Conservation (phyloP, 176 grass and related monocot species). For the Hyparrhenia diplandra region DNA sequence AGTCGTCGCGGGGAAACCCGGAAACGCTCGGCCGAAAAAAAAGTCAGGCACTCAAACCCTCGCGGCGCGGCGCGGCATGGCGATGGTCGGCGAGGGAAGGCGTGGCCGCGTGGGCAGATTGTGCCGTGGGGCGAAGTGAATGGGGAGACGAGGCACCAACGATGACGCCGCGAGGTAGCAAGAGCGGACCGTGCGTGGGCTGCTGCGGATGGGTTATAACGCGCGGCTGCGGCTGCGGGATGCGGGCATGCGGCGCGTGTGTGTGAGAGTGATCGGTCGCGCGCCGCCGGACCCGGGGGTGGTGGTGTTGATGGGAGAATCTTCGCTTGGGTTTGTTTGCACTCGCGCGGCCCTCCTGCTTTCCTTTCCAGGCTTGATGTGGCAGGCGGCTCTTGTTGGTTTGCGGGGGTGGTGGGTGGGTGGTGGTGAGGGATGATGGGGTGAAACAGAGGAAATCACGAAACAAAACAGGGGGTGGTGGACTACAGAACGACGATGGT, state of each 20-base stretch:
- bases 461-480: neutral
- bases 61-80: neutral
- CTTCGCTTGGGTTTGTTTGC: conserved; percentile 45
- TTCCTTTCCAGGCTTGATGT: conserved; percentile 27
- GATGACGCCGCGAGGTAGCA: neutral
- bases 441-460: neutral
- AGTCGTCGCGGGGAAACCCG: no score
- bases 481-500: neutral
- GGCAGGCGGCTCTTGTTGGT: conserved; percentile 5
- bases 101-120: neutral
- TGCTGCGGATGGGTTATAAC: neutral
- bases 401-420: neutral
- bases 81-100: neutral
- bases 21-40: neutral
- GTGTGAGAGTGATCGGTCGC: neutral
- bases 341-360: neutral
- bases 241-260: neutral
- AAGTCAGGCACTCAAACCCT: neutral
- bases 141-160: no score
- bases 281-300: neutral
- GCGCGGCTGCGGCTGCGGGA: neutral
- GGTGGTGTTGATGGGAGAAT: conserved; percentile 5
- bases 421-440: neutral
- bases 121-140: neutral
- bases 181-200: neutral